phyloP scores from a whole-genome alignment of 2,329 filamentous ascomycete species.

The Neofusicoccum kwambonambiense region DNA sequence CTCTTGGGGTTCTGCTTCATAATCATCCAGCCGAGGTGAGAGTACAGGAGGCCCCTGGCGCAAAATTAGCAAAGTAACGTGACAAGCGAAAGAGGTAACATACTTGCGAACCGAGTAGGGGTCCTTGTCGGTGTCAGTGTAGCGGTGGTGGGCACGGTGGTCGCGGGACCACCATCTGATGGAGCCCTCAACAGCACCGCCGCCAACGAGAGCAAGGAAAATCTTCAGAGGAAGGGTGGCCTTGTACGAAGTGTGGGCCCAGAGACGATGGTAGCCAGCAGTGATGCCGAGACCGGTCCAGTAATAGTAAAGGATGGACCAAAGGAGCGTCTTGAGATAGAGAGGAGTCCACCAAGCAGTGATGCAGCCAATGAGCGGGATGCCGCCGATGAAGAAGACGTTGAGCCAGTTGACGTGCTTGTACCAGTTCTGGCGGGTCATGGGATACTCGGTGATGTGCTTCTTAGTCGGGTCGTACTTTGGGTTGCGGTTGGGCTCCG shows the following conservation, averaged over 20 bases:
- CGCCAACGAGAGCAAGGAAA: constrained; percentile 50
- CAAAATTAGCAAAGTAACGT: neutral
- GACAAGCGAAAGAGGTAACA: neutral
- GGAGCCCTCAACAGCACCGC: constrained; percentile 50
- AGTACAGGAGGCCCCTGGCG: constrained; percentile 45
- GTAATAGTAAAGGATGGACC: constrained; percentile 79
- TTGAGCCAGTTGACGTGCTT: constrained; percentile 96
- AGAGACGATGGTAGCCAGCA: constrained; percentile 69
- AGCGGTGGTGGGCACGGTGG: constrained; percentile 53
- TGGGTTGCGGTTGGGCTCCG: constrained; percentile 53
- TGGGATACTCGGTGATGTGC: constrained; percentile 80
- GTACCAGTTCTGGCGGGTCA: constrained; percentile 82
- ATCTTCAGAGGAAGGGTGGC: constrained; percentile 46
- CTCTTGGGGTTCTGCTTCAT: constrained; percentile 57
- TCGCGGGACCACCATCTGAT: constrained; percentile 52
- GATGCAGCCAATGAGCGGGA: constrained; percentile 73
- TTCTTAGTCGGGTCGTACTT: constrained; percentile 64
- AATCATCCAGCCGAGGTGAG: constrained; percentile 54
- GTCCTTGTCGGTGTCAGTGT: constrained; percentile 54
- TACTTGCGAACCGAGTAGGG: constrained; percentile 53
- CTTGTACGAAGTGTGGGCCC: constrained; percentile 56
- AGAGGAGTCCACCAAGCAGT: constrained; percentile 79
- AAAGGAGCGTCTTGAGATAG: constrained; percentile 69
- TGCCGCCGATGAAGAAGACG: constrained; percentile 73
- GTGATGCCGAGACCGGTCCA: constrained; percentile 70